Evolutionary conservation across 768 basidiomycete genomes (phyloP).

Genomic region (Suillus tomentosus): DNA sequence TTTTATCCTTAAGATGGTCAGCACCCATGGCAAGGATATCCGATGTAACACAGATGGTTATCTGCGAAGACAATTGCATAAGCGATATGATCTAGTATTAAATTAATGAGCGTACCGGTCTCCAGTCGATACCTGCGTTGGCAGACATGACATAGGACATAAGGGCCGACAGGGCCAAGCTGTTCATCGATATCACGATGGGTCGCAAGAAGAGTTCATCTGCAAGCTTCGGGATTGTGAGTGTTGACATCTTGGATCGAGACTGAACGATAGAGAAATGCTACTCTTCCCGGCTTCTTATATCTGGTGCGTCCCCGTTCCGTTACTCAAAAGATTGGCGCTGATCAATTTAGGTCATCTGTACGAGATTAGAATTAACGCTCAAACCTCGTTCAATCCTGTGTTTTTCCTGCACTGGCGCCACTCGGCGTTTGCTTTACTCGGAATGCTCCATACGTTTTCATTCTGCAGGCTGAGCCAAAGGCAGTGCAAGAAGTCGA

Average conservation of each 20-base stretch:
- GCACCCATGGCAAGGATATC: slow-evolving; percentile 1
- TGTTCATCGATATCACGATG: slow-evolving; percentile 1
- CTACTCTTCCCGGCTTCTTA: neutral
- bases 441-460: no score
- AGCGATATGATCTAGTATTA: neutral
- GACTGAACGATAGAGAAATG: neutral
- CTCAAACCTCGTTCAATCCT: neutral
- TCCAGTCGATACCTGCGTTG: neutral
- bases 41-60: neutral
- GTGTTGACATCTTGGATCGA: neutral
- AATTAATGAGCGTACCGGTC: neutral
- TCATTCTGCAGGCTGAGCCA: no score
- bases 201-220: slow-evolving; percentile 2
- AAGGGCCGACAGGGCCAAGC: neutral
- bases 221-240: neutral
- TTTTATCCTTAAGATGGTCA: neutral
- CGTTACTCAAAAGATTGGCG: neutral
- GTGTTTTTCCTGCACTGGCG: neutral
- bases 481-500: no score
- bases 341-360: neutral
- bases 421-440: neutral
- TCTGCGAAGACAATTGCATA: neutral
- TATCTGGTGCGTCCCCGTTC: neutral
- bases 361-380: neutral
- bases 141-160: slow-evolving; percentile 1